Evolutionary conservation across 1,284 basidiomycete species (phyloP), one percentile per base, ranked within the genome.

Genomic region (Boletus smithii): DNA sequence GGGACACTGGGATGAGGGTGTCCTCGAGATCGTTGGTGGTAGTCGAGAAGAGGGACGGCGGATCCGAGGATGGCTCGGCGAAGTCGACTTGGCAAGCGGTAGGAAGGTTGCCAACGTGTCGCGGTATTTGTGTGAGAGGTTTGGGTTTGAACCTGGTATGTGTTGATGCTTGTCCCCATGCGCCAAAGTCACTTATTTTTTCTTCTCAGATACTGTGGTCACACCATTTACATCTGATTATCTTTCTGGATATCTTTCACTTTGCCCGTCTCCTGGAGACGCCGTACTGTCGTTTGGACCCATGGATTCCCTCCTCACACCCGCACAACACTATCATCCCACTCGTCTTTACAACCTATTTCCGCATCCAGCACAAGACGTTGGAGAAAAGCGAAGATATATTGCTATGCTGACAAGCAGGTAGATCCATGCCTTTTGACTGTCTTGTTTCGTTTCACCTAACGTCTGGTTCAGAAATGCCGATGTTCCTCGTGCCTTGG

Each of bases 401-500:
- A 74, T 89, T 44, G 76, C 81, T 22, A 77, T 81, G 59, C 63
- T 90, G 13, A 76, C 78, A 14, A 86, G 80, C 73, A 75, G 83
- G 83, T 84, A 41, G 34, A 24, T 17, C 13, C 11, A 13, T 29
- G 1, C 16, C 1, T 26, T n/a, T 36, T 13, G 8, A 18, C 18
- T 16, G 8, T 8, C 14, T 30, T 3, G 3, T 26, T 38, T 23
- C 16, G 27, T 18, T 24, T 43, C 22, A 29, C 20, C 38, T 48
- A 3, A 49, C n/a, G 10, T 42, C 8, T 31, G n/a, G 10, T 42
- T n/a, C 56, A 84, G 86, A 62, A 90, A 90, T 60, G 86, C 85
- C 8, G 89, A 90, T 57, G 81, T 89, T n/a, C 87, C 88, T 8
- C 79, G 89, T 37, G 84, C 86, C 1, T 76, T 91, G 23, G 85